Evolutionary conservation across 768 basidiomycete species (phyloP), one percentile per base, ranked within the genome.

Genomic region (Tulasnella sp.): DNA sequence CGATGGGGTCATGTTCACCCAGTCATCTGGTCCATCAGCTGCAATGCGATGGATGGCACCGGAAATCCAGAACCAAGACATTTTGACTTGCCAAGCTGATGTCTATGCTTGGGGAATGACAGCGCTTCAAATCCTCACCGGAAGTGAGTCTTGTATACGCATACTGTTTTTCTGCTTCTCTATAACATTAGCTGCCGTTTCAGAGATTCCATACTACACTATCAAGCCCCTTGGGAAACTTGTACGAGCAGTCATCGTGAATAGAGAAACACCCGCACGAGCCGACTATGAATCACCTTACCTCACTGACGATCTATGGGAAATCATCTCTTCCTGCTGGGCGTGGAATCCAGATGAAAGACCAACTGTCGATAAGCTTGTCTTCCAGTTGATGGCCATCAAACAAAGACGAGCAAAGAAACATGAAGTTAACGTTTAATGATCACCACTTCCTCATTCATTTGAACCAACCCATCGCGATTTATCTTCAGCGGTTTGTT

Each of bases 101-200:
- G 49, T 51, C 39, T 51, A 51, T 31, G 41, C 49, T 12, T 51
- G 49, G 49, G 49, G 39, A 7, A 51, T 51, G 49, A 51, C 49
- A 7, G 49, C 49, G 15, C 39, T 51, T 22, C 40, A 51, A 34
- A 51, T 51, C 49, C 27, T 51, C 25, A 42, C 49, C 10, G 37
- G 37, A 19, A 27, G 49, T 51, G 40, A 51, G 49, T 48, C 15
- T 3, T 25, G 34, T 19, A 8, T 16, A 34, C 19, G 4, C 27
- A 5, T 12, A 12, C 13, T 6, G 3, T 16, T 25, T 24, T 7
- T 40, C 5, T 7, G 15, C 37, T 19, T 40, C 37, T 24, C 20
- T 24, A 19, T 12, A n/a, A n/a, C n/a, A n/a, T n/a, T 29, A 22
- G 39, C n/a, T 20, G 22, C 28, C 24, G 5, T 40, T 41, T 43